Evolutionary conservation across 441 rosid species (phyloP), one percentile per base, ranked within the genome.

Genomic region (Jatropha multifida): DNA sequence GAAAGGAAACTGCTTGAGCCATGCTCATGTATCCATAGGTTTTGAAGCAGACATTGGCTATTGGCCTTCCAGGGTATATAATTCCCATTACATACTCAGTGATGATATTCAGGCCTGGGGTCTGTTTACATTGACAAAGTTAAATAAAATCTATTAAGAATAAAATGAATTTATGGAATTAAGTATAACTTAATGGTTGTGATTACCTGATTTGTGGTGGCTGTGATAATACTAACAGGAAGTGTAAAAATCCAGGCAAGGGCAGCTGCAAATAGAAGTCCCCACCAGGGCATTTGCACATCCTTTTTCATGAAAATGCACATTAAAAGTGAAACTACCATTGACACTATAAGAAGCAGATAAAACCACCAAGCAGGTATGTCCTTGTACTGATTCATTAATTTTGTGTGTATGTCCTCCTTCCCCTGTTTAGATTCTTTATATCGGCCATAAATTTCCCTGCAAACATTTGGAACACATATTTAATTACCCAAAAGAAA

Each of bases 21-120:
- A 86, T 89, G 87, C 91, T 89, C 46, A 89, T 88, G 65, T 86
- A 87, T 0, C 93, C 93, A 73, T 86, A 87, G 9, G 86, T 86
- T 68, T 89, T 89, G 79, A 89, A 89, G 79, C 86, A 85, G 26
- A 87, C 90, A 73, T 87, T 89, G 54, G 93, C 88, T 27, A 89
- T 85, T 0, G 93, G 93, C 69, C 82, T 74, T 62, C 91, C 93
- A 15, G 90, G 88, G 32, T 75, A 73, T 49, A 87, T 78, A 11
- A 69, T 48, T 46, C 91, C 89, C 88, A 89, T 87, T 54, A 84
- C 32, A 51, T 86, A 87, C 76, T 87, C 90, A 2, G 93, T 86
- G 52, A 89, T 86, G 65, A 87, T 79, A 69, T 89, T 89, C 52
- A 87, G 44, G 26, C 93, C 93, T 3, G 90, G 88, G 37, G 88